Evolutionary conservation across 371 early-diverging fungal species (phyloP), one percentile per base, ranked within the genome.

Genomic region (Haplosporangium sp.): DNA sequence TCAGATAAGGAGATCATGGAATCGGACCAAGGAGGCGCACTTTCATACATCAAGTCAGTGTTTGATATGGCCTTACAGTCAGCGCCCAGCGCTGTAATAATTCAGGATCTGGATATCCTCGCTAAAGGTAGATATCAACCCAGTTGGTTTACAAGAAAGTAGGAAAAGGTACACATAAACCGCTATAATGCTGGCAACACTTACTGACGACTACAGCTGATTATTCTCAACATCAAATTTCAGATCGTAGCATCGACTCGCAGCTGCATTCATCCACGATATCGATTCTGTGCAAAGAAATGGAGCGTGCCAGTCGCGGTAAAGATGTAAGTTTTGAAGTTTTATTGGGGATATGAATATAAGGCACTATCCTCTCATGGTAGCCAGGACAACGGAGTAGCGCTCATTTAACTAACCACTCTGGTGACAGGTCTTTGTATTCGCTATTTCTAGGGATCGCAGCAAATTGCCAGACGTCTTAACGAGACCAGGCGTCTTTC

Each of bases 61-160:
- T 77, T 77, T 36, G 72, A 77, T 45, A 62, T 55, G 37, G 79
- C 79, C 0, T 47, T 77, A n/a, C 72, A 71, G 14, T 63, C 72
- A 0, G 64, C 79, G 0, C 79, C 79, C 0, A 71, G 79, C 18
- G 72, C 72, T 41, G 57, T 77, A 11, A 37, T 77, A 1, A 40
- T 77, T 23, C 64, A 67, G 29, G 79, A 77, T 13, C 16, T 77
- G 50, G 79, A 77, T 52, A 46, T 55, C 11, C 62, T 77, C 43
- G 79, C 79, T 2, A 77, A 72, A 65, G 66, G 77, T 71, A 57
- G 0, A 23, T 5, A 6, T 1, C 2, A 5, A 21, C 29, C 18
- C 10, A 6, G 5, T 16, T 55, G 0, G 21, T 18, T 23, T n/a
- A n/a, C n/a, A n/a, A n/a, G n/a, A n/a, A n/a, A n/a, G n/a, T n/a